Conservation (phyloP, 306 rosid genomes). For the Gynostemma pentaphyllum region DNA sequence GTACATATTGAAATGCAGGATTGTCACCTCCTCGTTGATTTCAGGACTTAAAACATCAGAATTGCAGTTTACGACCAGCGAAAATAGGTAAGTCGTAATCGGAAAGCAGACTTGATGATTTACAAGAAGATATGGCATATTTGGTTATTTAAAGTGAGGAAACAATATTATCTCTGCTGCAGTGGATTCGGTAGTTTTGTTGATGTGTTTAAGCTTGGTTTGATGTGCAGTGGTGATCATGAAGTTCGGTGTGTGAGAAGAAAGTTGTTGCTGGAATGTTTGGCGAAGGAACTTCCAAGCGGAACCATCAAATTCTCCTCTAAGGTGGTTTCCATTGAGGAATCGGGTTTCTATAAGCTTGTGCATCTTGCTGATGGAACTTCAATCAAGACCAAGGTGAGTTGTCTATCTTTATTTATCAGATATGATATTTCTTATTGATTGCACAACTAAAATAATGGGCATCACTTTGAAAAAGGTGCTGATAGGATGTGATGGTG, state of each 20-base stretch:
- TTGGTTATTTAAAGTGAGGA: not conserved
- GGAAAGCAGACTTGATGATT: too few species aligned
- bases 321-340: slow-evolving; percentile 57
- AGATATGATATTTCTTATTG: not conserved
- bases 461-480: slow-evolving; percentile 28
- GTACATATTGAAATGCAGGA: too few species aligned
- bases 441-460: not conserved
- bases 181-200: not conserved
- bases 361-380: slow-evolving; percentile 63
- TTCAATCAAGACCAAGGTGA: slow-evolving; percentile 47
- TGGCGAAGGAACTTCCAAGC: slow-evolving; percentile 53
- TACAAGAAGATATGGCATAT: not conserved
- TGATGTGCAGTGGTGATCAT: slow-evolving; percentile 13
- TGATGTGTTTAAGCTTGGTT: not conserved
- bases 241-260: slow-evolving; percentile 51
- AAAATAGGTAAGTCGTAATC: slow-evolving; percentile 53
- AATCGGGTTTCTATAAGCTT: slow-evolving; percentile 41
- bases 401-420: not conserved
- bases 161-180: not conserved
- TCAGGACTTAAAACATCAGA: too few species aligned
- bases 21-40: too few species aligned
- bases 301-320: slow-evolving; percentile 58
- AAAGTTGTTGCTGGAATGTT: slow-evolving; percentile 37
- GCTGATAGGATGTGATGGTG: slow-evolving; percentile 74
- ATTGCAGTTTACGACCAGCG: slow-evolving; percentile 16